These are phyloP conservation scores for Isatis tinctoria DNA, from an alignment of 345 rosid genomes.

Conservation along the genomic window DNA sequence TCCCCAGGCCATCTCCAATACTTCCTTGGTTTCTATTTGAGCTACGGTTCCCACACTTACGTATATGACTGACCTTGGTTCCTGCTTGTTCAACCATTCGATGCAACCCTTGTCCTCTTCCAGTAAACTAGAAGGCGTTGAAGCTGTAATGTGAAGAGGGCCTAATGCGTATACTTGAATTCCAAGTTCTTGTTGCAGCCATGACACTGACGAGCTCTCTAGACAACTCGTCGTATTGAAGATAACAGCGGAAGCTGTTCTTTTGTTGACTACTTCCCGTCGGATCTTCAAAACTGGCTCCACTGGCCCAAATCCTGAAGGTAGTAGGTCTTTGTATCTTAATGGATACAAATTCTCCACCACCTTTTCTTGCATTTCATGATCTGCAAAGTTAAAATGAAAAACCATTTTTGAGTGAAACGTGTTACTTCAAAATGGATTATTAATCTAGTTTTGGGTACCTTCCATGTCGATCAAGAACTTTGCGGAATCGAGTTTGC, in stretches of 20 bases:
- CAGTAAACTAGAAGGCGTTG: not conserved
- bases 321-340: constrained; percentile 12
- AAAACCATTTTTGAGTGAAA: not conserved
- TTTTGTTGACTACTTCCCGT: not conserved
- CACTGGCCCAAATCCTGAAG: not conserved
- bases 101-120: constrained; percentile 38
- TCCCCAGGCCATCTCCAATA: constrained; percentile 32
- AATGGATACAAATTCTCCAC: constrained; percentile 17
- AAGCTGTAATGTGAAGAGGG: constrained; percentile 7
- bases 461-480: constrained; percentile 25
- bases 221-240: constrained; percentile 16
- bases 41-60: constrained; percentile 50
- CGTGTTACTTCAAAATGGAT: not conserved
- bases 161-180: constrained; percentile 14
- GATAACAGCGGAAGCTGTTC: constrained; percentile 16
- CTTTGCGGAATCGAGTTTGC: not conserved
- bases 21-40: constrained; percentile 17
- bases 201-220: constrained; percentile 2
- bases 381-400: constrained; percentile 1
- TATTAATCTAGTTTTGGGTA: not conserved
- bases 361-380: not conserved
- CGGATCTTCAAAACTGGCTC: not conserved
- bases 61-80: constrained; percentile 41
- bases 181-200: not conserved
- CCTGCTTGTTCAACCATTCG: constrained; percentile 35